Percentiles rank a stretch among this genome's conserved stretches.
phyloP scores from a whole-genome alignment of 1,284 basidiomycete species.

The Porogramme epimiltina region DNA sequence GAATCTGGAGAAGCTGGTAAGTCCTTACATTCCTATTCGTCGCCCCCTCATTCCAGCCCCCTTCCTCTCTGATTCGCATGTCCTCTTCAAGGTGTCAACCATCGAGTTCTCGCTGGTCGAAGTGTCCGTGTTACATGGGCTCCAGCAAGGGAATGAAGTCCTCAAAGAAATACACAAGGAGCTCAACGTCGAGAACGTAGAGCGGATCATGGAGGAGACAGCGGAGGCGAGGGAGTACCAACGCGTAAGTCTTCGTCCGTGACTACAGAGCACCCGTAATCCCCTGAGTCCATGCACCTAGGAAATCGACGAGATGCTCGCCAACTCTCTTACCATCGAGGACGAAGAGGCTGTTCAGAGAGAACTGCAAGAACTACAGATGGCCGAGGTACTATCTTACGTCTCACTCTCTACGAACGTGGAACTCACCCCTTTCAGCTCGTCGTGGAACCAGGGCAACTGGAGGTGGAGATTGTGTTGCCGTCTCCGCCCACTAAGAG shows the following conservation, averaged over 20 bases:
- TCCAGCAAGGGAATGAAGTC: slow-evolving; percentile 92
- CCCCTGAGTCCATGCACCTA: slow-evolving; percentile 3
- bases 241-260: slow-evolving; percentile 50
- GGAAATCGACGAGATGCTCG: slow-evolving; percentile 92
- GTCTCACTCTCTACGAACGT: background rate
- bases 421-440: slow-evolving; percentile 15
- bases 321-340: slow-evolving; percentile 80
- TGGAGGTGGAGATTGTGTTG: slow-evolving; percentile 28
- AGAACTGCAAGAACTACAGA: slow-evolving; percentile 75
- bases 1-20: slow-evolving; percentile 87
- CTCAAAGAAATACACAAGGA: slow-evolving; percentile 93
- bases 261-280: too few relatives aligned
- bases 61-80: background rate
- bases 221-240: slow-evolving; percentile 93
- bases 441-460: slow-evolving; percentile 23
- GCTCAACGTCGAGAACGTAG: slow-evolving; percentile 91
- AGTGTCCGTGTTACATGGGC: slow-evolving; percentile 88
- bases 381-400: slow-evolving; percentile 49
- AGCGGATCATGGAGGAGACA: slow-evolving; percentile 90
- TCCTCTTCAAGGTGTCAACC: slow-evolving; percentile 72
- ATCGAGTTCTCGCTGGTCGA: slow-evolving; percentile 98
- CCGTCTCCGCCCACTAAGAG: slow-evolving; percentile 51
- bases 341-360: slow-evolving; percentile 93
- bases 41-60: background rate
- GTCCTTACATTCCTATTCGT: slow-evolving; percentile 35